Base-by-base conservation (phyloP, 2,329 filamentous ascomycete genomes). In the Alternaria triticimaculans region DNA sequence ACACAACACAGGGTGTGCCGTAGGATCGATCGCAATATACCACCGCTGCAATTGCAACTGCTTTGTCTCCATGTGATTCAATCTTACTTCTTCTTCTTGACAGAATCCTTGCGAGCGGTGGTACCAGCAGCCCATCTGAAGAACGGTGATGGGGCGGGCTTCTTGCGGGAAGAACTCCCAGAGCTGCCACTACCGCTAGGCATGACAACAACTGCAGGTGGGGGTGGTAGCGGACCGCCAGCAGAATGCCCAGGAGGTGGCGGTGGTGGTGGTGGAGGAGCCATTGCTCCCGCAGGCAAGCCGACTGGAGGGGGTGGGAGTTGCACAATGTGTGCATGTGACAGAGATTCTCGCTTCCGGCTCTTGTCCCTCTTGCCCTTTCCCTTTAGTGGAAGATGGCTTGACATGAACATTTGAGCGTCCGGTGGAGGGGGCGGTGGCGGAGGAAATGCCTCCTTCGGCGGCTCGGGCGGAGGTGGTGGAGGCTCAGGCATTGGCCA, bases 401-500 rank as follows among this genome's bases (percentile, higher is more conserved):
- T 63, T 15, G 68, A 57, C 23, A 55, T 25, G 62, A 67, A 72
- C 26, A 37, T 55, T 50, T 63, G 67, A 23, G 58, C 63, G 65
- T 72, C 64, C 23, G 63, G 62, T 25, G 68, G 70, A 59, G 63
- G 55, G 10, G 67, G 67, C 14, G 66, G 67, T 9, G 66, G 66
- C 2, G 66, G 64, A 30, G 64, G 60, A 11, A 49, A 55, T 7
- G 25, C 14, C 20, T 68, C 65, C 18, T 48, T 49, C 1, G 60
- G 63, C 18, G 62, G 67, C 43, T 67, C 63, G 49, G 12, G 60
- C 26, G 63, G 63, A 9, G 58, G 59, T 51, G 69, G 67, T 43
- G 69, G 65, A 26, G 68, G 68, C 43, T 82, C 80, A 11, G 79
- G 76, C 76, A 84, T 81, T 0, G 83, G 83, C 82, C 83, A 84